Conservation (phyloP, 106 monocot species). For the Acorus gramineus region DNA sequence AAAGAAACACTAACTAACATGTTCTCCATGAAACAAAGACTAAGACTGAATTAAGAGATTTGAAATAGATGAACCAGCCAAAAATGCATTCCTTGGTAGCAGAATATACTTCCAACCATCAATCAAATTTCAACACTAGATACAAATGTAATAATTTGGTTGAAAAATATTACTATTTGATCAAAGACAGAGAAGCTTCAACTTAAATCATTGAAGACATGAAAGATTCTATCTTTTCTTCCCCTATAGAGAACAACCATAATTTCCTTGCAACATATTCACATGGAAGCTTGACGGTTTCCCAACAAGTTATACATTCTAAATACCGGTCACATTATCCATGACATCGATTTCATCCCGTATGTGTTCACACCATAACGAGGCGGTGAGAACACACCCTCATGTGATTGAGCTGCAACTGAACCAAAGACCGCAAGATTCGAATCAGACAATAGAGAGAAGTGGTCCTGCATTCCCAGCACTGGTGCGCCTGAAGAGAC, state of each 20-base stretch:
- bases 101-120: too few relatives aligned
- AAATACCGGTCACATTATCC: neutral
- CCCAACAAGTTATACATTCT: neutral
- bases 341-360: constrained; percentile 3
- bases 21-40: too few relatives aligned
- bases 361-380: neutral
- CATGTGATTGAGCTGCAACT: neutral
- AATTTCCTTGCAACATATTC: neutral
- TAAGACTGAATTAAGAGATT: too few relatives aligned
- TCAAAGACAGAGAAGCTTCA: too few relatives aligned
- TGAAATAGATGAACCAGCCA: too few relatives aligned
- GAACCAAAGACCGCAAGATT: neutral
- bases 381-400: neutral
- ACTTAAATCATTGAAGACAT: too few relatives aligned
- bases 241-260: neutral
- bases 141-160: too few relatives aligned
- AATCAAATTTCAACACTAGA: too few relatives aligned
- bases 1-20: too few relatives aligned
- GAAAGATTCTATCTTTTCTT: too few relatives aligned
- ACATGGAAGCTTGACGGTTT: neutral
- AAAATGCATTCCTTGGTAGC: too few relatives aligned
- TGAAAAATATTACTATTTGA: too few relatives aligned
- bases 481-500: neutral
- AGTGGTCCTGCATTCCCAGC: neutral
- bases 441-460: constrained; percentile 2